Base-by-base conservation (phyloP, 805 yeast species). In the Teunomyces panamensis region DNA sequence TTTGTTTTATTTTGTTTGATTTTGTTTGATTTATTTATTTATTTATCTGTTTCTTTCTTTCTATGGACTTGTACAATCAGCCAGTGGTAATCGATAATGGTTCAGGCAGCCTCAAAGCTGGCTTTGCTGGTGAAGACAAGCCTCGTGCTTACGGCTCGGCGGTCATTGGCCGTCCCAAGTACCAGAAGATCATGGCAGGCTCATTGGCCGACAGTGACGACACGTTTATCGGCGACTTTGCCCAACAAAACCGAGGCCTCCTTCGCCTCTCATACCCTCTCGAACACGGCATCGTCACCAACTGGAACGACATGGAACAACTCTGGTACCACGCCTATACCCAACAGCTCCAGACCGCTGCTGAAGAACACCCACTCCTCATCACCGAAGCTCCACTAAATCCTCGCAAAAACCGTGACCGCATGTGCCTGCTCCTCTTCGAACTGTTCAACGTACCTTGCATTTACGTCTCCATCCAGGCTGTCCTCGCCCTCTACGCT, bases 331-430 rank as follows among this genome's bases (percentile, higher is more conserved):
- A 82, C 55, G 75, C 87, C 0, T 80, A 86, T 52, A 64, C 73
- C 9, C 77, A 79, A 24, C 85, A 80, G 34, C 68, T 87, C 44
- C 76, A 77, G 51, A 74, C 83, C 11, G 68, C 72, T 34, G 64
- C 83, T 5, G 92, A 87, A 56, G 96, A 89, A 39, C 97, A 92
- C 67, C 97, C 97, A 1, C 69, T 91, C 9, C 70, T 91, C 42
- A 72, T 91, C 24, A 91, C 97, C 0, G 97, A 91, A 60, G 91
- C 96, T 1, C 96, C 97, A 6, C 67, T 89, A 49, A 89, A 89
- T 56, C 92, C 91, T 1, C 65, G 75, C 20, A 53, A 62, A 1
- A 84, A 87, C 61, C 62, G 92, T 35, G 84, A 80, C 45, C 69
- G 63, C 42, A 74, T 81, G 68, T 79, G 87, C 39, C 88, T 85